A percentile compares a stretch with the other conserved stretches of the same genome.
Conservation (phyloP, 768 basidiomycete genomes). For the Naematelia encephala region DNA sequence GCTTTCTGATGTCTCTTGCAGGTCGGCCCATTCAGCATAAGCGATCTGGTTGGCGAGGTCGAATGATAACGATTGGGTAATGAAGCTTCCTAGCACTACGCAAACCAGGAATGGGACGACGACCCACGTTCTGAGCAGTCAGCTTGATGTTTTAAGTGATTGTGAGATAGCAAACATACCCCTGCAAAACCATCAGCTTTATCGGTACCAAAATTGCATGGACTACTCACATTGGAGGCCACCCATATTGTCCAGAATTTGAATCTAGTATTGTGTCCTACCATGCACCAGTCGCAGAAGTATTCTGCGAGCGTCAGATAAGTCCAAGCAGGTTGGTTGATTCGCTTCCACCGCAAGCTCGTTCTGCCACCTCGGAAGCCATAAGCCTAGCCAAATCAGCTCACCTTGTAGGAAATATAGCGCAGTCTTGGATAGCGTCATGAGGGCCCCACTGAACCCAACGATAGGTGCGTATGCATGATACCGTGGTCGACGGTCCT, state of each 20-base stretch:
- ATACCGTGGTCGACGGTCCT: constrained; percentile 10
- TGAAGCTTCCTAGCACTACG: constrained; percentile 62
- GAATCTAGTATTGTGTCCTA: constrained; percentile 62
- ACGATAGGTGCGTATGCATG: constrained; percentile 65
- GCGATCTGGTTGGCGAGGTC: constrained; percentile 34
- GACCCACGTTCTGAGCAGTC: constrained; percentile 65
- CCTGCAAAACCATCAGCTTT: constrained; percentile 4
- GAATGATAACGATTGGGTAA: constrained; percentile 52
- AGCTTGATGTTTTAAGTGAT: constrained; percentile 3
- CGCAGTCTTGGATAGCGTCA: constrained; percentile 80
- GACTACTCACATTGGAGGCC: constrained; percentile 64
- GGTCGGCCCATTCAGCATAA: constrained; percentile 23
- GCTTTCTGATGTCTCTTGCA: neutral
- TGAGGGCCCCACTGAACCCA: constrained; percentile 67
- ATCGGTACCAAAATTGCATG: neutral
- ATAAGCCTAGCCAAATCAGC: constrained; percentile 2
- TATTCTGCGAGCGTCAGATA: constrained; percentile 40
- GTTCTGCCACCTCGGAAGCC: neutral
- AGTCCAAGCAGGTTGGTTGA: too few species aligned
- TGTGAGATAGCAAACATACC: constrained; percentile 14
- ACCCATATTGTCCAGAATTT: constrained; percentile 56
- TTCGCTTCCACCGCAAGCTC: too few species aligned
- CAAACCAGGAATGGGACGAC: constrained; percentile 65
- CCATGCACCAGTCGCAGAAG: constrained; percentile 57
- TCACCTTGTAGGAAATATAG: constrained; percentile 81